These are phyloP conservation scores for Vanilla planifolia DNA, from an alignment of 106 monocot species.

Conservation along the genomic window DNA sequence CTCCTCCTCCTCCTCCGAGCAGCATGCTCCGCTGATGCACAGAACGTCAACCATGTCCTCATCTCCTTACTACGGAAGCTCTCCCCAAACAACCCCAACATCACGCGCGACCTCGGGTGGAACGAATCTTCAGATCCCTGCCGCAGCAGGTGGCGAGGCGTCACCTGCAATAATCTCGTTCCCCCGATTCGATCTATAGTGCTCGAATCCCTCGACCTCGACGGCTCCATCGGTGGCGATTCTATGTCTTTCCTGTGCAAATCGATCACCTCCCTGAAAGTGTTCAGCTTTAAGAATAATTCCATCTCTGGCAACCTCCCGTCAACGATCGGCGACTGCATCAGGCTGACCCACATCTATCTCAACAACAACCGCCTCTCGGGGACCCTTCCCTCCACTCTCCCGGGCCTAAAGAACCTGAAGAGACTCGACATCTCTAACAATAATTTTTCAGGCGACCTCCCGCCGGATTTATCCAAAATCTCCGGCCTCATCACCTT, in stretches of 20 bases:
- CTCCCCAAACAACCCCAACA: neutral
- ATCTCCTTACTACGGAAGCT: constrained; percentile 27
- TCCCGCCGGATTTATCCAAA: constrained; percentile 17
- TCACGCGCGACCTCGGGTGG: constrained; percentile 14
- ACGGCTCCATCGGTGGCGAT: no score
- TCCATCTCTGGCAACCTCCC: constrained; percentile 12
- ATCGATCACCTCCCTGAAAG: no score
- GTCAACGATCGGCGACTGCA: constrained; percentile 18
- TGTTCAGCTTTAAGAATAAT: constrained; percentile 19
- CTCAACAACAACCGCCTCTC: constrained; percentile 26
- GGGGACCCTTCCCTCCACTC: constrained; percentile 20
- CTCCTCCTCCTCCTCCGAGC: constrained; percentile 1
- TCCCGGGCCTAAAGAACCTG: constrained; percentile 17
- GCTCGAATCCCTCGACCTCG: constrained; percentile 8
- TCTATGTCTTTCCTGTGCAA: no score
- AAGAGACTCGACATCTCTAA: constrained; percentile 20
- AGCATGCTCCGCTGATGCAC: neutral
- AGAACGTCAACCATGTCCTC: constrained; percentile 11
- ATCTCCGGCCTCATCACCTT: constrained; percentile 22
- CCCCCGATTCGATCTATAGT: neutral
- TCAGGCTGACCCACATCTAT: constrained; percentile 18
- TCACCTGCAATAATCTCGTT: constrained; percentile 1
- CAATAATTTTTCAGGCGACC: constrained; percentile 31
- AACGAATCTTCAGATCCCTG: constrained; percentile 22
- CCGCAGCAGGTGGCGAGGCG: constrained; percentile 8